Evolutionary conservation across 2,329 filamentous ascomycete genomes (phyloP).

Genomic region (Cadophora gregata): DNA sequence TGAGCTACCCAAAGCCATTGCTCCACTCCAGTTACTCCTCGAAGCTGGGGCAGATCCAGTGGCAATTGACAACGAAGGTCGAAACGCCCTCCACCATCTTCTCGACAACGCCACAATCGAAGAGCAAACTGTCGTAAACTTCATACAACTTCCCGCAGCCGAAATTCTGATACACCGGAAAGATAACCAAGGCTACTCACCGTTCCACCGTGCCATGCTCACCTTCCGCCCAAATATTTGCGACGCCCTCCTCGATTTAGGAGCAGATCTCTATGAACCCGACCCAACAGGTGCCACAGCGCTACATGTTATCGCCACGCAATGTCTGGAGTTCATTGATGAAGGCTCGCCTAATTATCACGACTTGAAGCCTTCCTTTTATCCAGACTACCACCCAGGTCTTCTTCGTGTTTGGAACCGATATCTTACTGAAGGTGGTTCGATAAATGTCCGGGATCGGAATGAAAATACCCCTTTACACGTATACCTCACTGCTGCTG

Average conservation of each 20-base stretch:
- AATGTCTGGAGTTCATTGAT: neutral
- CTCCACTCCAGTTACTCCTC: neutral
- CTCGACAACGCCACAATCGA: constrained; percentile 16
- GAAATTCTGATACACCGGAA: neutral
- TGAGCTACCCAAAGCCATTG: neutral
- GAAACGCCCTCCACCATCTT: constrained; percentile 22
- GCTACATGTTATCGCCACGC: constrained; percentile 37
- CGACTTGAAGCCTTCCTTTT: neutral
- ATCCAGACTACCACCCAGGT: neutral
- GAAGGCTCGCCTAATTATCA: neutral
- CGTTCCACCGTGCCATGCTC: neutral
- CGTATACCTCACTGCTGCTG: neutral
- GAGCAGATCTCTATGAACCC: constrained; percentile 32
- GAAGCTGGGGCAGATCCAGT: constrained; percentile 25
- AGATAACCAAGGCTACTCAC: neutral
- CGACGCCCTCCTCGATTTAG: constrained; percentile 32
- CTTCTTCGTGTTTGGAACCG: neutral
- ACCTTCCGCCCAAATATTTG: neutral
- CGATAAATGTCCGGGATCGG: neutral
- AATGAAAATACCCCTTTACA: neutral
- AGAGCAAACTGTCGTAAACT: constrained; percentile 22
- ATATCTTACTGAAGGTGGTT: neutral
- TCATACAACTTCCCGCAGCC: neutral
- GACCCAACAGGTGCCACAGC: constrained; percentile 35
- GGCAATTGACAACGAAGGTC: constrained; percentile 23